These are phyloP conservation scores for Stephania japonica DNA, from an alignment of 164 flowering plant genomes.

Conservation along the genomic window DNA sequence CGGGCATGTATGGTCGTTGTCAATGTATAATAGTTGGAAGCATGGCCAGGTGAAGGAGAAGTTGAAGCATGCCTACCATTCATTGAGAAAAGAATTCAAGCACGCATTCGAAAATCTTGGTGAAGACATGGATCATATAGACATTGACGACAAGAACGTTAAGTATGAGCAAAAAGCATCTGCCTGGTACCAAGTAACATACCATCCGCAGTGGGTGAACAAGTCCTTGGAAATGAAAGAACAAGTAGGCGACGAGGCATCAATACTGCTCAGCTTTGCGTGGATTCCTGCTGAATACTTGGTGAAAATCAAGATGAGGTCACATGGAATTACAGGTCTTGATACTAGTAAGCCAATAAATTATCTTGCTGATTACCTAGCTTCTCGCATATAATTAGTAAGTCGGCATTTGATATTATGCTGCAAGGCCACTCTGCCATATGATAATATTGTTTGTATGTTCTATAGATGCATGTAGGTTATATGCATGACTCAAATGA, in stretches of 20 bases:
- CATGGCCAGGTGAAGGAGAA: conserved; percentile 81
- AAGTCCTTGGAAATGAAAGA: conserved; percentile 37
- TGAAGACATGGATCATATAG: conserved; percentile 27
- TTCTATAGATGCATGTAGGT: background rate
- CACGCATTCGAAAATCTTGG: conserved; percentile 49
- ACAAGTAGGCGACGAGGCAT: conserved; percentile 22
- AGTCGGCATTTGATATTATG: conserved; percentile 7
- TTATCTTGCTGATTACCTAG: conserved; percentile 47
- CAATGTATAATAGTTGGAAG: conserved; percentile 62
- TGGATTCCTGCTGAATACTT: conserved; percentile 93
- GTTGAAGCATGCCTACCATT: conserved; percentile 61
- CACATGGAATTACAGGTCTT: conserved; percentile 14
- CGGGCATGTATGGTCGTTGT: conserved; percentile 91
- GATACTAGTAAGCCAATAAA: conserved; percentile 53
- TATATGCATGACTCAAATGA: conserved; percentile 1
- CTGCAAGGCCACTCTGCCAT: conserved; percentile 73
- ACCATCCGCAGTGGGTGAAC: conserved; percentile 68
- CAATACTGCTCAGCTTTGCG: conserved; percentile 66
- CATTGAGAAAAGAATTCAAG: conserved; percentile 63
- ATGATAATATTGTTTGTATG: background rate
- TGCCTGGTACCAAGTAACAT: conserved; percentile 92
- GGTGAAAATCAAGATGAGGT: conserved; percentile 65
- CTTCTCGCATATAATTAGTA: conserved; percentile 39
- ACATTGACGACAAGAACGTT: conserved; percentile 48
- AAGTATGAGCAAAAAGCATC: conserved; percentile 79